Evolutionary conservation across 1,284 basidiomycete genomes (phyloP), one percentile per base, ranked within the genome.

Genomic region (Ceraceosorus guamensis): DNA sequence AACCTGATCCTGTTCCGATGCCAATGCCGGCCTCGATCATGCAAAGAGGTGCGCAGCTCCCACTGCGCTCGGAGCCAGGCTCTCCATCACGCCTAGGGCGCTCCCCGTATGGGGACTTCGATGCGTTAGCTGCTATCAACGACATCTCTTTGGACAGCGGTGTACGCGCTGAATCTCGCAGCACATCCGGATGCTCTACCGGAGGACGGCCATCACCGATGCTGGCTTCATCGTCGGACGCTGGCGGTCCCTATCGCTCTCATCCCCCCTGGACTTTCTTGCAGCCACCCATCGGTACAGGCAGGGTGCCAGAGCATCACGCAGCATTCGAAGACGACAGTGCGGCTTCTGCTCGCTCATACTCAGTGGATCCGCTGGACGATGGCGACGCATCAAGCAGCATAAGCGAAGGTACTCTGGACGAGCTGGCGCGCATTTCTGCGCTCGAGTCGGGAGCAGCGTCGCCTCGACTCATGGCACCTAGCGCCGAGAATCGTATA

Each of bases 391-490:
- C 62, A 30, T 50, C 52, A 4, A 56, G 54, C 5, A 55, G 64
- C 43, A 62, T 67, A 34, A 62, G 63, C 35, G 62, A 68, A 37
- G 64, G 57, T 2, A 66, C 64, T 3, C 51, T 68, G n/a, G 66
- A 70, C 46, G 66, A 67, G 55, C 57, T 67, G 11, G 59, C 65
- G 16, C 43, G 65, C 13, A n/a, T 66, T 37, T 66, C 65, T 16
- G 63, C 59, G 52, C 14, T 64, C 13, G 59, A 68, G 13, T n/a
- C 6, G 10, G 45, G 30, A 2, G 8, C 16, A n/a, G 45, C 39
- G 11, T 41, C 39, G 3, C 39, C 39, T 11, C 11, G 11, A 41
- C 39, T 41, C 11, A 41, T 41, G 39, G 11, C 39, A 16, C 39
- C 39, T 11, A 16, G 39, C 16, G 39, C 39, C 11, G 39, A 11